Conservation (phyloP, 1,284 basidiomycete species). For the Leccinum griseonigrum region DNA sequence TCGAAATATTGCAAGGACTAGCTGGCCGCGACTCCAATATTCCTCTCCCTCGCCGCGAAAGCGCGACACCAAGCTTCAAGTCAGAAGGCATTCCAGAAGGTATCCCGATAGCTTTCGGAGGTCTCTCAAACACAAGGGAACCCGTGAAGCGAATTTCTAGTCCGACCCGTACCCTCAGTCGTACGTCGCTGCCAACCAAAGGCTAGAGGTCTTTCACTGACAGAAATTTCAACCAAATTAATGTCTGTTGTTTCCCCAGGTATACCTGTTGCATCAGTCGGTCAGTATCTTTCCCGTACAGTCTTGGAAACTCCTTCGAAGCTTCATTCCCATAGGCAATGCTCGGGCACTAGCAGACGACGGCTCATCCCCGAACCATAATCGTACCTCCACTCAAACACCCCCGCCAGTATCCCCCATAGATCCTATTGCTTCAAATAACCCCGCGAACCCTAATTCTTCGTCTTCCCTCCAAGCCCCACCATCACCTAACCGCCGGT, state of each 20-base stretch:
- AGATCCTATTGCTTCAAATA: slow-evolving; percentile 29
- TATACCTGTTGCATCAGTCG: slow-evolving; percentile 78
- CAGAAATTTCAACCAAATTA: slow-evolving; percentile 23
- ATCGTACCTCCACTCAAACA: slow-evolving; percentile 30
- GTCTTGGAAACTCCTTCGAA: slow-evolving; percentile 16
- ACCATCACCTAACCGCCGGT: slow-evolving; percentile 49
- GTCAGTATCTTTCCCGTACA: slow-evolving; percentile 40
- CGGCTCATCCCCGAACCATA: slow-evolving; percentile 40
- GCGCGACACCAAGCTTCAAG: slow-evolving; percentile 36
- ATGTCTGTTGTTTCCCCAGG: slow-evolving; percentile 43
- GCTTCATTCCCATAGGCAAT: slow-evolving; percentile 54
- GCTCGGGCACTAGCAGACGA: slow-evolving; percentile 78
- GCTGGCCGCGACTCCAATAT: slow-evolving; percentile 73
- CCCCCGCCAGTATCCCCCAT: slow-evolving; percentile 28
- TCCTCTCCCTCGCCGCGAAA: slow-evolving; percentile 61
- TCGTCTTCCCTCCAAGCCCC: slow-evolving; percentile 34
- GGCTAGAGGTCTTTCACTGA: slow-evolving; percentile 30
- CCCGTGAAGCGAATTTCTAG: slow-evolving; percentile 57
- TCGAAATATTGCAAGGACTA: slow-evolving; percentile 64
- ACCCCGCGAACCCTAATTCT: slow-evolving; percentile 21
- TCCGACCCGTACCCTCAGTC: slow-evolving; percentile 74
- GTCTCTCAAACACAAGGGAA: slow-evolving; percentile 38
- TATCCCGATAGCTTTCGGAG: slow-evolving; percentile 57
- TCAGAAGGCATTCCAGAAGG: slow-evolving; percentile 66
- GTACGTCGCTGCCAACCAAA: slow-evolving; percentile 48